phyloP scores from a whole-genome alignment of 1,284 basidiomycete genomes.

The Trametes versicolor region DNA sequence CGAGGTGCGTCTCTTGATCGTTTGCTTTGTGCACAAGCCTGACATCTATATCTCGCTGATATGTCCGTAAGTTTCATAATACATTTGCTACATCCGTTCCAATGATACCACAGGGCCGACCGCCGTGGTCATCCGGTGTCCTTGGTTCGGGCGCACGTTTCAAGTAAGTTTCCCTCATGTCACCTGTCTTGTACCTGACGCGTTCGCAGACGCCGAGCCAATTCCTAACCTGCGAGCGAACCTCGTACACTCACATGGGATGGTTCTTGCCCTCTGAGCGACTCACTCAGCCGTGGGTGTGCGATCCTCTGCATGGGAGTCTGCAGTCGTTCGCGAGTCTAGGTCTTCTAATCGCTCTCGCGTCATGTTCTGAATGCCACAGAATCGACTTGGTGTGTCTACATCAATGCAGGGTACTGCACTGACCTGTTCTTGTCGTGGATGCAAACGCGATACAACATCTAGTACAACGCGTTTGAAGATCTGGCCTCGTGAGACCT shows the following conservation, averaged over 20 bases:
- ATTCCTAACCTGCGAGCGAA: background rate
- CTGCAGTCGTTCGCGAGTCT: background rate
- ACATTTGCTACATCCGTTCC: background rate
- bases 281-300: background rate
- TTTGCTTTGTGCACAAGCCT: background rate
- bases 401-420: background rate
- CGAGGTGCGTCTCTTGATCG: too few species aligned
- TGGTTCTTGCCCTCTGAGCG: background rate
- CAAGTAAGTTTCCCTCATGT: background rate
- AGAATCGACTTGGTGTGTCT: background rate
- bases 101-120: background rate
- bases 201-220: background rate
- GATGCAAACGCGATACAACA: background rate
- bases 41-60: background rate
- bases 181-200: background rate
- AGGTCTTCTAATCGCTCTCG: background rate
- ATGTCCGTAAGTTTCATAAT: background rate
- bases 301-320: background rate
- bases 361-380: background rate
- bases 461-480: background rate
- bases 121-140: background rate
- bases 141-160: background rate
- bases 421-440: slow-evolving; percentile 3
- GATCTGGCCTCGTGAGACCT: slow-evolving; percentile 2
- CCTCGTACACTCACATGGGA: background rate